Evolutionary conservation across 2,329 filamentous ascomycete species (phyloP).

Genomic region (Zalaria obscura): DNA sequence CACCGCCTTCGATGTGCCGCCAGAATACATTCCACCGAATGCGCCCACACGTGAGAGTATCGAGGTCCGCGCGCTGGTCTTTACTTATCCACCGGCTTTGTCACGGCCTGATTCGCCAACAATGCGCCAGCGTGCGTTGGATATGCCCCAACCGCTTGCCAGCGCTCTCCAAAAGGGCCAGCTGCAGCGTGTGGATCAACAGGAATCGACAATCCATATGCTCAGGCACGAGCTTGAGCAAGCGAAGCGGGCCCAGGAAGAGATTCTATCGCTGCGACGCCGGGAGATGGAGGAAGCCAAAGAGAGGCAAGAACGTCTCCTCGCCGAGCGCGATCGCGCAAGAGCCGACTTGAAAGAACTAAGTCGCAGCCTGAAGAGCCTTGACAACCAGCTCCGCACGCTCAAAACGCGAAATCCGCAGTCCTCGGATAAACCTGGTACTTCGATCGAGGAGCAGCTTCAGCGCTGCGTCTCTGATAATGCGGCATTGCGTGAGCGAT

Average conservation of each 20-base stretch:
- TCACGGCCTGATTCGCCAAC: background rate
- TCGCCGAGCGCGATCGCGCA: slow-evolving; percentile 6
- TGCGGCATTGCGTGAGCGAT: background rate
- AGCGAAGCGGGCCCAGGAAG: slow-evolving; percentile 11
- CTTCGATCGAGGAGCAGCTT: background rate
- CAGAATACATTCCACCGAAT: slow-evolving; percentile 6
- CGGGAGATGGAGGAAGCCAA: slow-evolving; percentile 10
- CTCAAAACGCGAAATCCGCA: no score
- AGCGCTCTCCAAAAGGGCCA: slow-evolving; percentile 6
- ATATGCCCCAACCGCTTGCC: slow-evolving; percentile 9
- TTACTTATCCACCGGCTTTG: slow-evolving; percentile 10
- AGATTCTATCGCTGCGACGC: slow-evolving; percentile 8
- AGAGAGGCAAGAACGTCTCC: slow-evolving; percentile 3
- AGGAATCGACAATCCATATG: slow-evolving; percentile 11
- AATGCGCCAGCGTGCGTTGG: background rate
- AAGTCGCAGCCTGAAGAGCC: no score
- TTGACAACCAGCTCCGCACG: no score
- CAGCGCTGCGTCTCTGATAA: background rate
- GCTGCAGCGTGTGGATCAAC: slow-evolving; percentile 9
- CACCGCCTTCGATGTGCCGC: slow-evolving; percentile 13
- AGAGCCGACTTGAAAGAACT: slow-evolving; percentile 1
- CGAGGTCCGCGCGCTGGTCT: slow-evolving; percentile 13
- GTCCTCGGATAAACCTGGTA: no score
- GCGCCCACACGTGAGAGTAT: slow-evolving; percentile 13
- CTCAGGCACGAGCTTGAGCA: slow-evolving; percentile 13